Conservation (phyloP, 2,329 filamentous ascomycete genomes). For the Camillea tinctor region DNA sequence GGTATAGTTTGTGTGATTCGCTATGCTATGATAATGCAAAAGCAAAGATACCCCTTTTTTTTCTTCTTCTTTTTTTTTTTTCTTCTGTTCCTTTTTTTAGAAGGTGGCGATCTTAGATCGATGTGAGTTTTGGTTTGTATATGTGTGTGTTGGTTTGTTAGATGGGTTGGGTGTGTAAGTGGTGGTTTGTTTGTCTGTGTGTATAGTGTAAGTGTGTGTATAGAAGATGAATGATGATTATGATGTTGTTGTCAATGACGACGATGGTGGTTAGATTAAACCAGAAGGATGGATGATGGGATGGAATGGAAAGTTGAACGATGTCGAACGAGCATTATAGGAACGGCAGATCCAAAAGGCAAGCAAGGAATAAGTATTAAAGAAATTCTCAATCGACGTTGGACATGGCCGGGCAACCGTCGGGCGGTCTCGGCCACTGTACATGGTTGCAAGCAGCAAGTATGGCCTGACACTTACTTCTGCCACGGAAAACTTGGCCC, state of each 20-base stretch:
- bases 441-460: slow-evolving; percentile 26
- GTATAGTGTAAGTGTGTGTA: slow-evolving; percentile 13
- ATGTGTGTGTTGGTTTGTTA: not conserved
- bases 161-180: not conserved
- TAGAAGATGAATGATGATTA: too few relatives aligned
- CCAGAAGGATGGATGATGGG: slow-evolving; percentile 21
- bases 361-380: slow-evolving; percentile 9
- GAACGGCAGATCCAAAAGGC: slow-evolving; percentile 8
- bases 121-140: too few relatives aligned
- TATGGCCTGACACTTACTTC: slow-evolving; percentile 29
- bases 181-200: slow-evolving; percentile 11
- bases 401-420: slow-evolving; percentile 10
- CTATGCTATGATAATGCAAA: not conserved
- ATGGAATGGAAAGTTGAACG: slow-evolving; percentile 11
- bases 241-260: slow-evolving; percentile 4
- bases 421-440: slow-evolving; percentile 21
- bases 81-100: not conserved
- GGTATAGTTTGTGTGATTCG: not conserved
- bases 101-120: not conserved
- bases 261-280: slow-evolving; percentile 18
- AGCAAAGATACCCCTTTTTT: not conserved
- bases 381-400: slow-evolving; percentile 7
- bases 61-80: not conserved
- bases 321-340: slow-evolving; percentile 14
- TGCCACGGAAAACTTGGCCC: slow-evolving; percentile 17